Base-by-base conservation (phyloP, 2,329 filamentous ascomycete genomes). In the Aspergillus ochraceus region DNA sequence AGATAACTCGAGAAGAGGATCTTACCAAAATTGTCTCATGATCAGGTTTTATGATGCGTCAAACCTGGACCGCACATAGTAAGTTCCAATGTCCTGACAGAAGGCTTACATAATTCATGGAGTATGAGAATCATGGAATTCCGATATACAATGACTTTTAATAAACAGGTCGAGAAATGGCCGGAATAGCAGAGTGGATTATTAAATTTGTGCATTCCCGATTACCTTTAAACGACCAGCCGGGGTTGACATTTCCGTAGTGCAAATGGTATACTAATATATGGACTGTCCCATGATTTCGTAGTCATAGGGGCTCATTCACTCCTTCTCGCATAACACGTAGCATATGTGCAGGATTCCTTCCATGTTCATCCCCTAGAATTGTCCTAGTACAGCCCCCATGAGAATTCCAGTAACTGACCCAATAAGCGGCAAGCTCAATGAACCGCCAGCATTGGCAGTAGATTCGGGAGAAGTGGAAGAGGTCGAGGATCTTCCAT, bases 1-100 rank as follows among this genome's bases (percentile, higher is more conserved):
- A 75, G 74, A 57, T 73, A 66, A 51, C 49, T 74, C n/a, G 68
- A 73, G 62, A 69, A 65, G 0, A 73, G 73, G 55, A 64, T 63
- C 19, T 73, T 57, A 69, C 71, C 42, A 68, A 66, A 59, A 63
- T 65, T 32, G 59, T 52, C 20, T 50, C 52, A n/a, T 59, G 30
- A 52, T 55, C n/a, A 29, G 12, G 5, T 30, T 6, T 26, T 6
- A 14, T 32, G 17, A 2, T 12, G 32, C 36, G 30, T 55, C 24
- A 26, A 39, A 19, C n/a, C 17, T 45, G 5, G 42, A 14, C 30
- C 30, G 30, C 30, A 32, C 3, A 11, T 32, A 32, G 5, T 8
- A 32, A 32, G 30, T 9, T 32, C 4, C 11, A 32, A 12, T 32
- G 9, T 11, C 9, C 12, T 32, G 8, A 12, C 5, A 1, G 4